Base-by-base conservation (phyloP, 208 protist genomes). In the Trypanosoma lewisi region DNA sequence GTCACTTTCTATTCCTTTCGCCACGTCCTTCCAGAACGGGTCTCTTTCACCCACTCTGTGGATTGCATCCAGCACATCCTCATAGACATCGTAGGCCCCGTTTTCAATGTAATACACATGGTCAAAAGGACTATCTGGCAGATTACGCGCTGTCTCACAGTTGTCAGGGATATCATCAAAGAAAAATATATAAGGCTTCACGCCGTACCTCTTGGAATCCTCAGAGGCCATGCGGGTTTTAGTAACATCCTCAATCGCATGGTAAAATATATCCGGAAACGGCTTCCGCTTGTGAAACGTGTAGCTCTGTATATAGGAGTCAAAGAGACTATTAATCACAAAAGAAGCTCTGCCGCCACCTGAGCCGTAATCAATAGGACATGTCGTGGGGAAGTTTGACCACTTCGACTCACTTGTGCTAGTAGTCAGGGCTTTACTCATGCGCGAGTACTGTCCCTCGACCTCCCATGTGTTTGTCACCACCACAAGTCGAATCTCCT, bases 381-480 rank as follows among this genome's bases (percentile, higher is more conserved):
- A 92, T 5, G 57, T 63, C 6, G 79, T 66, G 0, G 82, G 75
- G 55, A 83, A 87, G 21, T 71, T 69, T 21, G 75, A 70, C 53
- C 73, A 77, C 41, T 82, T 63, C 11, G 69, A 61, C 44, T 86
- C 75, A 30, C 44, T 34, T 41, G 87, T 65, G 9, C 54, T 70
- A 49, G 55, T 57, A n/a, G 57, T 55, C 27, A 78, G 53, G 0
- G 74, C 77, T 41, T 80, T 79, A 23, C 71, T 34, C 80, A 87
- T 92, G 33, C 78, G 78, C n/a, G 70, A 67, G 57, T 91, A 91
- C 63, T 91, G 80, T 28, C 85, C 85, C 67, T 91, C 85, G 34
- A 60, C 68, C 67, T 91, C 81, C 85, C 85, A 92, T 41, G 73
- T 78, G 67, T 92, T 92, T 33, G 77, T 73, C 53, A 92, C 86